Conservation (phyloP, 2,329 filamentous ascomycete genomes). For the Fusarium sp. region DNA sequence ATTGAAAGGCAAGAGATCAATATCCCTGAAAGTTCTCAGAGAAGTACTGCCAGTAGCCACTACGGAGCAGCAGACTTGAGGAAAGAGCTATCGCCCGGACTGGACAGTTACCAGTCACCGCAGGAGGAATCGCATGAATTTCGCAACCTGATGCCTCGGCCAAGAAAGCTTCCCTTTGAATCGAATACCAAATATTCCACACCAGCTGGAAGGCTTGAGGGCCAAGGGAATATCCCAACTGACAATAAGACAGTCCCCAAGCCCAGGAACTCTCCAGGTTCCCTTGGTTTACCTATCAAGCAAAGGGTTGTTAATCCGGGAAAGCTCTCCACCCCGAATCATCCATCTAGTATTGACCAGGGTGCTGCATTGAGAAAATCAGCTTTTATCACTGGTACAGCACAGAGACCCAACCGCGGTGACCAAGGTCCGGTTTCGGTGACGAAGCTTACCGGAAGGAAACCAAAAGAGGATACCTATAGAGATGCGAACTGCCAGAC, state of each 20-base stretch:
- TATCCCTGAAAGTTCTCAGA: neutral
- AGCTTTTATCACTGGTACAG: neutral
- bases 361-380: neutral
- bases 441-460: neutral
- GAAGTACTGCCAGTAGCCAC: neutral
- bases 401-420: too few species aligned
- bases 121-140: conserved; percentile 33
- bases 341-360: neutral
- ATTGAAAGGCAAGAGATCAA: neutral
- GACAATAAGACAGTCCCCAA: neutral
- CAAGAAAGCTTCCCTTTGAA: conserved; percentile 51
- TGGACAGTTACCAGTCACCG: neutral
- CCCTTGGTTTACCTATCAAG: neutral
- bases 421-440: neutral
- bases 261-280: neutral
- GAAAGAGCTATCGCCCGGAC: neutral
- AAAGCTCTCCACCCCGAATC: neutral
- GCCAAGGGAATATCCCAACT: neutral
- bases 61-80: conserved; percentile 7
- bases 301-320: neutral
- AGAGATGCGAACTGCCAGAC: conserved; percentile 37
- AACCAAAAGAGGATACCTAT: neutral
- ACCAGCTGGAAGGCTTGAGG: neutral
- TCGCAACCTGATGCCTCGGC: conserved; percentile 50
- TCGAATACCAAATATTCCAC: conserved; percentile 2